phyloP scores from a whole-genome alignment of 2,329 filamentous ascomycete species.

The Hypoxylon sp. region DNA sequence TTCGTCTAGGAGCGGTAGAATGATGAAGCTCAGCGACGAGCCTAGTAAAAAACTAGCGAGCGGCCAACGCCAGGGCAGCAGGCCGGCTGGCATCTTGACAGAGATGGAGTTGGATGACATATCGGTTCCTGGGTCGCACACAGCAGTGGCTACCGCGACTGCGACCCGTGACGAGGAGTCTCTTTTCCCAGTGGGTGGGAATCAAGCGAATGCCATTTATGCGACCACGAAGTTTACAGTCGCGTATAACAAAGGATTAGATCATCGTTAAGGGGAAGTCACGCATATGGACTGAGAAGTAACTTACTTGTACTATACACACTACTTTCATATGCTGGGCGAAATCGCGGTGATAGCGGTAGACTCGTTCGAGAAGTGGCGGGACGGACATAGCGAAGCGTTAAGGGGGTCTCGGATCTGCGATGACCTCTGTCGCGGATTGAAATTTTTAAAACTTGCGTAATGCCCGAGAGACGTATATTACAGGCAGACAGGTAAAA shows the following conservation, averaged over 20 bases:
- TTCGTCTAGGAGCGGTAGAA: neutral
- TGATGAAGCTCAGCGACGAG: neutral
- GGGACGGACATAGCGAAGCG: too few species aligned
- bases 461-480: too few species aligned
- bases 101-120: constrained; percentile 5
- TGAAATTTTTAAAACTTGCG: too few species aligned
- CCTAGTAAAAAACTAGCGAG: neutral
- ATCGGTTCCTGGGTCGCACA: neutral
- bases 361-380: too few species aligned
- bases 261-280: too few species aligned
- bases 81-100: neutral
- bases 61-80: neutral
- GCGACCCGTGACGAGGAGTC: neutral
- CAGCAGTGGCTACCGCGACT: neutral
- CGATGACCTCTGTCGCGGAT: too few species aligned
- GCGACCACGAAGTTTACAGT: neutral
- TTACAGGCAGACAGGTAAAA: too few species aligned
- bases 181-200: neutral
- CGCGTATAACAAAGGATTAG: neutral
- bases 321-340: too few species aligned
- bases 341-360: too few species aligned
- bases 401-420: too few species aligned
- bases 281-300: too few species aligned
- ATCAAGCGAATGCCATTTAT: neutral
- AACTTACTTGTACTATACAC: too few species aligned